Conservation (phyloP, 2,329 filamentous ascomycete species). For the Aspergillus calidoustus region DNA sequence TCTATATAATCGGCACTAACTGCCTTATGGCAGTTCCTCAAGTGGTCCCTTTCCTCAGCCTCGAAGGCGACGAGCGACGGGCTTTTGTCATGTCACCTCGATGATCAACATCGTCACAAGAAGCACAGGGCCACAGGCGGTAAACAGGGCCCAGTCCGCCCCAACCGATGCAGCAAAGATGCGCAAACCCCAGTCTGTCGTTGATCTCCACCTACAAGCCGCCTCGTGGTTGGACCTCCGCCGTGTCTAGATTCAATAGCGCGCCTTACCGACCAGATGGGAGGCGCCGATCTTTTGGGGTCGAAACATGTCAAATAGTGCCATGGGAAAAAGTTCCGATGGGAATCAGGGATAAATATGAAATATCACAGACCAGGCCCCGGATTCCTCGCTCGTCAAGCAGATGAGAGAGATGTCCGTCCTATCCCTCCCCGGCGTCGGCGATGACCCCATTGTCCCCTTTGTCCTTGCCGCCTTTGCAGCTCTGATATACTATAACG, state of each 20-base stretch:
- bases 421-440: conserved; percentile 3
- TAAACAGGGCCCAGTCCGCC: not conserved
- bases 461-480: conserved; percentile 44
- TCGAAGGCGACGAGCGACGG: not conserved
- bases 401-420: not conserved
- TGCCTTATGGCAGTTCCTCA: not conserved
- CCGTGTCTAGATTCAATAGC: not conserved
- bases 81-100: not conserved
- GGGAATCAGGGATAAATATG: not conserved
- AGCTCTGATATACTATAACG: conserved; percentile 50
- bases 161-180: not conserved
- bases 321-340: not conserved
- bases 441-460: not conserved
- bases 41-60: not conserved
- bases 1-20: not conserved
- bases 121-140: not conserved
- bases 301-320: not conserved
- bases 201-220: not conserved
- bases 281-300: not conserved
- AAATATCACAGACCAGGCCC: not conserved
- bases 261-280: not conserved
- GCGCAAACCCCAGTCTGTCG: not conserved
- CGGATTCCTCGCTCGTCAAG: not conserved
- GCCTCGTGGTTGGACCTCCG: not conserved
- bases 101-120: not conserved